Evolutionary conservation across 2,329 filamentous ascomycete species (phyloP), one percentile per base, ranked within the genome.

Genomic region (Nothophoma quercina): DNA sequence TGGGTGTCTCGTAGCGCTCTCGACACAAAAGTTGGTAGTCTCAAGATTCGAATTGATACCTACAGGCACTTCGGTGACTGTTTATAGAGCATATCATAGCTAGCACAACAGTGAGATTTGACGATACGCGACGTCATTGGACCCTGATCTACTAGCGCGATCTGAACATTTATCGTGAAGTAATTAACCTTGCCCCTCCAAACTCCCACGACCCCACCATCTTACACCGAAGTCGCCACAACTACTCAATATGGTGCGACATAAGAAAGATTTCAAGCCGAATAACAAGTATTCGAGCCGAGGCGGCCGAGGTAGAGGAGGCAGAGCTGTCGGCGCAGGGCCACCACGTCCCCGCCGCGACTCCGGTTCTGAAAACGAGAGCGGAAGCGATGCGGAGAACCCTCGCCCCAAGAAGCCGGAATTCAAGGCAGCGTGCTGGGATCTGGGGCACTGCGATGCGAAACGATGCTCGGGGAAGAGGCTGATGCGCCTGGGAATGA

Each of bases 381-480:
- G 59, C 21, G 65, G 60, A 16, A 41, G 59, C 21, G 65, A 60
- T 30, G 56, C 62, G 38, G 51, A 62, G 29, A 68, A 68, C 45
- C 63, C 72, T 51, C 51, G 56, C 63, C 64, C 63, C 61, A 74
- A 58, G 65, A 76, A 75, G 21, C 77, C 83, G 66, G 59, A 86
- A 77, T 97, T 93, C 83, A 96, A 96, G 77, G 93, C 95, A 40
- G 95, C 93, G 53, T 97, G 93, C 75, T 99, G 95, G 95, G 95
- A 99, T 70, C 83, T 99, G 26, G 93, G 93, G 57, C 95, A 99
- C 79, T 99, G 95, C 80, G 95, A 99, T 70, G 91, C 93, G 7
- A 98, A 97, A 76, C 83, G 93, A 64, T 99, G 95, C 77, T 97
- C 93, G 0, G 95, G 95, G 25, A 99, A 99, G 79, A 88, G 91